A percentile compares a stretch with the other conserved stretches of the same genome.
These are phyloP conservation scores for Salvia miltiorrhiza DNA, from an alignment of 257 asterid genomes.

Conservation along the genomic window DNA sequence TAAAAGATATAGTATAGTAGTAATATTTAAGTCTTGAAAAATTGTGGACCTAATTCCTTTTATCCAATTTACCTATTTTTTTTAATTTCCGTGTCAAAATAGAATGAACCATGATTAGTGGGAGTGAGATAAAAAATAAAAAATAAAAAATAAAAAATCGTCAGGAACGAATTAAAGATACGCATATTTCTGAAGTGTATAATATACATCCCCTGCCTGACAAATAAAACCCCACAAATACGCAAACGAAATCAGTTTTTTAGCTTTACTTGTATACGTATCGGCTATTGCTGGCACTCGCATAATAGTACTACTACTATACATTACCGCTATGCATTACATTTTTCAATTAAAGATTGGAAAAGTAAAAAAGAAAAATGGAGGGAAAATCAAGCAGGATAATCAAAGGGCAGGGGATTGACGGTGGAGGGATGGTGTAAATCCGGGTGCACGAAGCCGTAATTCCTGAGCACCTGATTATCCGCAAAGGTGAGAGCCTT, in stretches of 20 bases:
- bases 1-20: no score
- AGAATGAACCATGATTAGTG: no score
- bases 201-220: no score
- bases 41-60: no score
- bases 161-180: no score
- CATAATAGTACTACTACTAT: not conserved
- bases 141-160: no score
- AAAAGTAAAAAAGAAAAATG: not conserved
- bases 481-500: slow-evolving; percentile 80
- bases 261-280: not conserved
- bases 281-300: not conserved
- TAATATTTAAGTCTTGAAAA: no score
- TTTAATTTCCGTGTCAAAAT: no score
- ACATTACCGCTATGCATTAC: not conserved
- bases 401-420: slow-evolving; percentile 65
- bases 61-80: no score
- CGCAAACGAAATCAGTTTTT: not conserved
- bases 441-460: slow-evolving; percentile 69
- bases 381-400: slow-evolving; percentile 41
- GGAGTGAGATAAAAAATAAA: no score
- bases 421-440: slow-evolving; percentile 63
- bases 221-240: no score
- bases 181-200: no score
- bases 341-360: not conserved
- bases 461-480: slow-evolving; percentile 83